phyloP scores from a whole-genome alignment of 2,329 filamentous ascomycete species.

The Hymenoscyphus occultus region DNA sequence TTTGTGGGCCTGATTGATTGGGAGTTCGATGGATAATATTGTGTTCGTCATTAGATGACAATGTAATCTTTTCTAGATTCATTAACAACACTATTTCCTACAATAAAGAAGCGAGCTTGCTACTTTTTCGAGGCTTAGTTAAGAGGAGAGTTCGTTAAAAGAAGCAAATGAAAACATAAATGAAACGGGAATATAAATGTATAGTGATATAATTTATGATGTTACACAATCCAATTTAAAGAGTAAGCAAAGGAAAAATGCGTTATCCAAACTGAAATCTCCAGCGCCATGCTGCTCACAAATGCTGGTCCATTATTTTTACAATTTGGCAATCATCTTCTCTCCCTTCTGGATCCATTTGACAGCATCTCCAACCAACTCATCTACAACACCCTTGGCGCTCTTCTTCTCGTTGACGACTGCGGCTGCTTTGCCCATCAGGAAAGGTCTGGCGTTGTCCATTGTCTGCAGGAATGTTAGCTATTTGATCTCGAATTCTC shows the following conservation, averaged over 20 bases:
- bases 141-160: no score
- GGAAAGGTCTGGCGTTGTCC: constrained; percentile 84
- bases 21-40: no score
- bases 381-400: constrained; percentile 89
- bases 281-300: constrained; percentile 3
- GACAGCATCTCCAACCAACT: constrained; percentile 83
- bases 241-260: not conserved
- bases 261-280: not conserved
- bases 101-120: no score
- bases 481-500: constrained; percentile 45
- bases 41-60: no score
- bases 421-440: constrained; percentile 97
- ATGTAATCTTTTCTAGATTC: no score
- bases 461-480: constrained; percentile 69
- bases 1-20: no score
- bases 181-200: no score
- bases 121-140: no score
- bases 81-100: no score
- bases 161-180: no score
- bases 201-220: not conserved
- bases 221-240: not conserved
- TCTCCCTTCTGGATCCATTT: constrained; percentile 65
- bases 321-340: constrained; percentile 69
- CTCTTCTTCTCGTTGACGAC: constrained; percentile 90
- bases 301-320: constrained; percentile 15